Evolutionary conservation across 2,329 filamentous ascomycete genomes (phyloP), one percentile per base, ranked within the genome.

Genomic region (Plenodomus lindquistii): DNA sequence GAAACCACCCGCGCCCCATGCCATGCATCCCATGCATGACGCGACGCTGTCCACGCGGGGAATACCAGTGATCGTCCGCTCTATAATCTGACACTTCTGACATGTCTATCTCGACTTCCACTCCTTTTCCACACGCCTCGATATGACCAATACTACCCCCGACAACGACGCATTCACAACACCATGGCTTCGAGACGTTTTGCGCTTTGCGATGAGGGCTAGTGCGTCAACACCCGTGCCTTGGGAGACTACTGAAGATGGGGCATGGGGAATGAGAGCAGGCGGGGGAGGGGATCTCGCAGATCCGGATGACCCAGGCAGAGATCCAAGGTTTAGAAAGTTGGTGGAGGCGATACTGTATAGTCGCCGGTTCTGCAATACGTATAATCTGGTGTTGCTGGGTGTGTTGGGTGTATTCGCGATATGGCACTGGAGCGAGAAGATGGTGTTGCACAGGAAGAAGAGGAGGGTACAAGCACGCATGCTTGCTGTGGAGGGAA

Each of bases 371-470:
- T 68, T 77, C 17, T 46, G 76, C 15, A 42, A 65, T 9, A 72
- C 66, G 0, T 78, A 77, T 42, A 76, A 78, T 44, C 34, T 67
- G 2, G 71, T 72, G 2, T 48, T 77, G 18, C 20, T 75, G 2
- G 67, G 51, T 2, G 53, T 77, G 9, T 51, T 78, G 31, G 19
- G 72, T 1, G 29, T 70, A 2, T 72, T 75, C 45, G 66, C 74
- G 0, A 48, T 56, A 13, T 70, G 67, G 66, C 67, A 76, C 42
- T 73, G 73, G 68, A 54, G 53, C 15, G 64, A 64, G 40, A 70
- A 64, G 45, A 40, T 62, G 1, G 45, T 57, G 18, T 44, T 66
- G 36, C 49, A 49, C 27, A 52, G 54, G 37, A 57, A 47, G 34
- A 61, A 21, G 46, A 49, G 18, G n/a, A 42, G 37, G 42, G 9